Conservation (phyloP, 2,329 filamentous ascomycete species). For the Fragosphaeria purpurea region DNA sequence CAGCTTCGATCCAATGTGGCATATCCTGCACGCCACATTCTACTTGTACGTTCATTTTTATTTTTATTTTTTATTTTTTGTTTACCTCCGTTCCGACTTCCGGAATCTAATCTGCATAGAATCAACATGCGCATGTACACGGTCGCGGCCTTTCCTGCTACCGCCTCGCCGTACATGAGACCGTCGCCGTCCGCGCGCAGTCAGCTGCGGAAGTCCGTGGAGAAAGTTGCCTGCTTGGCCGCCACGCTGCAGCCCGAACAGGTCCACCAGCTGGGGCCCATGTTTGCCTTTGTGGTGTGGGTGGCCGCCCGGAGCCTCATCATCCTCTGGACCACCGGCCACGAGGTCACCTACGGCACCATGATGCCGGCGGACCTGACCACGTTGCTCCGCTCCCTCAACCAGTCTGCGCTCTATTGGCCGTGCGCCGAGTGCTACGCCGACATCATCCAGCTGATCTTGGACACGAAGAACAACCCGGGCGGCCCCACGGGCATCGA, state of each 20-base stretch:
- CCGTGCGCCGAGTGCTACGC: constrained; percentile 8
- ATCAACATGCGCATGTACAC: constrained; percentile 11
- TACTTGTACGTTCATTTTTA: not conserved
- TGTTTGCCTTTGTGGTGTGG: constrained; percentile 11
- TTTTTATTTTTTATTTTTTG: not conserved
- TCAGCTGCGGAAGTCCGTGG: constrained; percentile 4
- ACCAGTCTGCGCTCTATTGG: constrained; percentile 6
- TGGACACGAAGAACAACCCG: constrained; percentile 8
- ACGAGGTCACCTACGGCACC: not conserved
- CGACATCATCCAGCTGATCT: constrained; percentile 10
- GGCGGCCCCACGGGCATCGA: constrained; percentile 6
- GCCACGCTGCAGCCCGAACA: not conserved
- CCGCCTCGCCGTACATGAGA: constrained; percentile 8
- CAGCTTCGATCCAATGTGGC: constrained; percentile 5
- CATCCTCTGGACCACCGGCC: constrained; percentile 7
- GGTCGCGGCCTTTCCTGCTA: constrained; percentile 9
- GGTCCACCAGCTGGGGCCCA: constrained; percentile 3
- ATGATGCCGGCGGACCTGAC: constrained; percentile 1
- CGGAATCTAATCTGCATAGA: not conserved
- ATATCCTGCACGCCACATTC: constrained; percentile 6
- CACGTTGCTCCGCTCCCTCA: constrained; percentile 3
- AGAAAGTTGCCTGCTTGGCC: constrained; percentile 3
- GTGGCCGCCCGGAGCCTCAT: constrained; percentile 5
- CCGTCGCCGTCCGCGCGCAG: constrained; percentile 6
- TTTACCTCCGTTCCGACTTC: not conserved